Evolutionary conservation across 2,329 filamentous ascomycete genomes (phyloP).

Genomic region (Pseudopithomyces maydicus): DNA sequence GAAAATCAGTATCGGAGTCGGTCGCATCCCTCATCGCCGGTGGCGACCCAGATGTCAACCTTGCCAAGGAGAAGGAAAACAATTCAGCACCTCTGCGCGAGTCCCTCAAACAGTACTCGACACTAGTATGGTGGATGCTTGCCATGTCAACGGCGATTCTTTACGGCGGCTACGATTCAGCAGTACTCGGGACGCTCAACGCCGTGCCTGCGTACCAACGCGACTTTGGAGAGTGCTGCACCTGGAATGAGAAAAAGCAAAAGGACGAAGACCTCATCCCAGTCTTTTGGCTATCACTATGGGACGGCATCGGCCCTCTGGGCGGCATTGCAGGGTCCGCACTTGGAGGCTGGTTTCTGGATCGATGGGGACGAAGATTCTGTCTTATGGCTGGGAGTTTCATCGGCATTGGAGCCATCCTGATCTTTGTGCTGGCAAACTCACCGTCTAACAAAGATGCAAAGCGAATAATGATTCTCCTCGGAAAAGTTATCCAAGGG

Average conservation of each 20-base stretch:
- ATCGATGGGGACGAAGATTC: constrained; percentile 46
- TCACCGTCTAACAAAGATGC: constrained; percentile 28
- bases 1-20: not conserved
- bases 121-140: constrained; percentile 17
- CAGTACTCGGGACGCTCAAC: constrained; percentile 34
- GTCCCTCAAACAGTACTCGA: constrained; percentile 17
- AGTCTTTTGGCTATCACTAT: constrained; percentile 52
- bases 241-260: not conserved
- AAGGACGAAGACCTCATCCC: constrained; percentile 35
- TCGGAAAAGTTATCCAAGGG: constrained; percentile 50
- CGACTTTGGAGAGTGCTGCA: constrained; percentile 53
- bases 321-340: constrained; percentile 48
- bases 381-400: constrained; percentile 45
- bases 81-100: constrained; percentile 11
- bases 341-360: constrained; percentile 48
- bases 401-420: constrained; percentile 46
- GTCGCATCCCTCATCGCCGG: not conserved
- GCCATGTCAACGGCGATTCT: constrained; percentile 16
- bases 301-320: constrained; percentile 49
- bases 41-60: not conserved
- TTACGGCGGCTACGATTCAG: constrained; percentile 16
- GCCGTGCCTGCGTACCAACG: constrained; percentile 11
- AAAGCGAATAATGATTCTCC: constrained; percentile 48
- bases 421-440: constrained; percentile 43
- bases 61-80: not conserved